These are phyloP conservation scores for Termitomyces sp. DNA, from an alignment of 768 basidiomycete genomes.

Conservation along the genomic window DNA sequence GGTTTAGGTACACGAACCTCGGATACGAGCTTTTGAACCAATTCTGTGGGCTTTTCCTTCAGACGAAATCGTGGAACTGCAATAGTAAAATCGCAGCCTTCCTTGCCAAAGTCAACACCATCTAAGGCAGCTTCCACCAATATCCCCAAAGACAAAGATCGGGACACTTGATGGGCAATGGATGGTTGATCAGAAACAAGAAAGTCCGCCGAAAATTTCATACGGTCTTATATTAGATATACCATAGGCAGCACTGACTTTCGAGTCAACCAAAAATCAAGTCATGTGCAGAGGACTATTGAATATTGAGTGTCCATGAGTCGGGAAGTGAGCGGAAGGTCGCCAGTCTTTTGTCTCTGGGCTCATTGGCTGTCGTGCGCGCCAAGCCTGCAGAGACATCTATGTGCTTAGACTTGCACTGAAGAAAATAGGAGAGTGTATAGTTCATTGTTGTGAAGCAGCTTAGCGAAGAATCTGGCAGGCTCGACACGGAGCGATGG, in stretches of 20 bases:
- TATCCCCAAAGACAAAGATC: not conserved
- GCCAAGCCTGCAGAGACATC: no score
- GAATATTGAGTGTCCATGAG: no score
- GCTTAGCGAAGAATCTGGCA: slow-evolving; percentile 64
- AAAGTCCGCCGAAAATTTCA: not conserved
- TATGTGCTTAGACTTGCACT: no score
- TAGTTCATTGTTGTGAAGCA: slow-evolving; percentile 64
- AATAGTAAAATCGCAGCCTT: slow-evolving; percentile 86
- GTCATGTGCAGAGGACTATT: no score
- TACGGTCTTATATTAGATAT: not conserved
- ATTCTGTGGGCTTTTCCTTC: slow-evolving; percentile 3
- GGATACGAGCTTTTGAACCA: slow-evolving; percentile 5
- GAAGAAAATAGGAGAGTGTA: no score
- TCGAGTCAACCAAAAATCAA: no score
- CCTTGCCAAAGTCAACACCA: slow-evolving; percentile 88
- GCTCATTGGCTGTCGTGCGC: no score
- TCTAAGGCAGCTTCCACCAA: slow-evolving; percentile 12
- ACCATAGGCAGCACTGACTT: no score
- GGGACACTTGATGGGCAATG: slow-evolving; percentile 3
- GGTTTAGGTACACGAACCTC: not conserved
- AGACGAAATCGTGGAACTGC: slow-evolving; percentile 55
- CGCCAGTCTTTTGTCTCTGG: no score
- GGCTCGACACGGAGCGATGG: slow-evolving; percentile 64
- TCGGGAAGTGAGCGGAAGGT: no score
- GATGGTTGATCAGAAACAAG: not conserved